Evolutionary conservation across 2,329 filamentous ascomycete genomes (phyloP).

Genomic region (Blastomyces emzantsi): DNA sequence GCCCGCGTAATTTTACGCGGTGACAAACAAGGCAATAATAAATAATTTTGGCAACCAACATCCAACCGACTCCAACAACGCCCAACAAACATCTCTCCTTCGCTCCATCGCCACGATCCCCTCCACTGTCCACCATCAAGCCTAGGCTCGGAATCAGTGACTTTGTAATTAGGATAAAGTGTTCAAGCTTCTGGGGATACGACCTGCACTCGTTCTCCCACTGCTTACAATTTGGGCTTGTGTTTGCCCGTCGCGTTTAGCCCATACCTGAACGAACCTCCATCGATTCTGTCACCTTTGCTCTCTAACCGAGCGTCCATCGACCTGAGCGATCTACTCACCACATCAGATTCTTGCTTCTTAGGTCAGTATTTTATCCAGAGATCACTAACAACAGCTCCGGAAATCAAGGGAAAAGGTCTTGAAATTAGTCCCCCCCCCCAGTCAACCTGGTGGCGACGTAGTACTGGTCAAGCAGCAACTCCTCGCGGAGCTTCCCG

Average conservation of each 20-base stretch:
- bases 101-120: slow-evolving; percentile 6
- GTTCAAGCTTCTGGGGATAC: slow-evolving; percentile 24
- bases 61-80: background rate
- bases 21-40: slow-evolving; percentile 2
- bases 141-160: slow-evolving; percentile 2
- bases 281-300: slow-evolving; percentile 4
- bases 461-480: background rate
- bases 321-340: background rate
- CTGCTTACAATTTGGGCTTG: slow-evolving; percentile 9
- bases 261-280: background rate
- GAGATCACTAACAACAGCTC: background rate
- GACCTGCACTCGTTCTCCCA: slow-evolving; percentile 38
- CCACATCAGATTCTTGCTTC: background rate
- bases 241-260: slow-evolving; percentile 6
- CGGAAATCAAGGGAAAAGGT: background rate
- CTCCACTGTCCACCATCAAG: slow-evolving; percentile 9
- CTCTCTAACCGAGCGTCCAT: background rate
- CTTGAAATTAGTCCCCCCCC: background rate
- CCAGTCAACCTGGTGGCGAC: slow-evolving; percentile 2
- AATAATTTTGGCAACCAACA: slow-evolving; percentile 4
- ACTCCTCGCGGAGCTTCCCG: background rate
- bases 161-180: slow-evolving; percentile 8
- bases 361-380: background rate
- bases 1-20: background rate
- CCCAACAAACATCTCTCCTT: background rate